phyloP scores from a whole-genome alignment of 2,329 filamentous ascomycete species.

The Phialophora tarda region DNA sequence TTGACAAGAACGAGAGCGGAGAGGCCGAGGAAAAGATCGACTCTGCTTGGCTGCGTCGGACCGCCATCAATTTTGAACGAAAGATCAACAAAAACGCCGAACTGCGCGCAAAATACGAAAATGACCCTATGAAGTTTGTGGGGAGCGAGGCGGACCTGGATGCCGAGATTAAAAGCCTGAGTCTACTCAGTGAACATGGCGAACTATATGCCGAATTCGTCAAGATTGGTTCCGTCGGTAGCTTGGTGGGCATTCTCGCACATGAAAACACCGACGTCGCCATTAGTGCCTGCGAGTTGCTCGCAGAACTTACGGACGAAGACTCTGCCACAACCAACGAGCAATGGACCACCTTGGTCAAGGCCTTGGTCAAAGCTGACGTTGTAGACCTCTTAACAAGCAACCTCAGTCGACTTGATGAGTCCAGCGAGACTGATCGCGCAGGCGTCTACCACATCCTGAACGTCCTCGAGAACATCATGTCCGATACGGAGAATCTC shows the following conservation, averaged over 20 bases:
- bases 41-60: conserved; percentile 77
- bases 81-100: conserved; percentile 90
- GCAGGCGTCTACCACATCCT: conserved; percentile 87
- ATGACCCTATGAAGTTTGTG: conserved; percentile 72
- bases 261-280: conserved; percentile 98
- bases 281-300: conserved; percentile 85
- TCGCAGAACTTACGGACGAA: conserved; percentile 90
- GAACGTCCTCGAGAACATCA: conserved; percentile 81
- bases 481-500: conserved; percentile 71
- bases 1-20: conserved; percentile 70
- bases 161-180: conserved; percentile 81
- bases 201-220: conserved; percentile 82
- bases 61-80: conserved; percentile 84
- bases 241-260: conserved; percentile 78
- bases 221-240: conserved; percentile 72
- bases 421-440: conserved; percentile 72
- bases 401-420: conserved; percentile 80
- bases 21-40: conserved; percentile 70
- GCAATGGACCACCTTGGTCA: conserved; percentile 79
- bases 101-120: conserved; percentile 81
- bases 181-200: conserved; percentile 84
- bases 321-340: conserved; percentile 80
- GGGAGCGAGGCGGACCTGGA: conserved; percentile 87
- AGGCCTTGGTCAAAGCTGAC: conserved; percentile 69
- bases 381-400: conserved; percentile 74